Evolutionary conservation across 2,329 filamentous ascomycete species (phyloP).

Genomic region (Fusarium kyushuense): DNA sequence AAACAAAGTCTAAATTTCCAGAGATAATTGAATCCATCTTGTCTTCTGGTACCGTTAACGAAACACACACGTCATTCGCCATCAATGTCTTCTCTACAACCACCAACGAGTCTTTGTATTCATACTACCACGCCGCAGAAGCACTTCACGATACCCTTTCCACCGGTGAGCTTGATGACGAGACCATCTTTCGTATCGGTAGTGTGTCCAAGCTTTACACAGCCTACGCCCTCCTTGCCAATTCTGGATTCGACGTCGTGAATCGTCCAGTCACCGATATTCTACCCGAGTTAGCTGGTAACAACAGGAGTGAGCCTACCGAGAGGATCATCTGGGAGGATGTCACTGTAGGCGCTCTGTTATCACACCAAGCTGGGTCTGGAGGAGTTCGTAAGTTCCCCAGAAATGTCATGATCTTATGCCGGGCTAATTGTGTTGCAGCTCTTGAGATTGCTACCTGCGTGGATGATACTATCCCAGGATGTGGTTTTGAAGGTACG

Average conservation of each 20-base stretch:
- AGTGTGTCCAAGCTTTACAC: conserved; percentile 40
- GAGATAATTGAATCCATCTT: conserved; percentile 25
- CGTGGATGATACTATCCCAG: background rate
- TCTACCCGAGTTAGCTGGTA: conserved; percentile 35
- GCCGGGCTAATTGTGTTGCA: background rate
- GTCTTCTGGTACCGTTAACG: conserved; percentile 8
- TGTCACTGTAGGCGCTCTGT: conserved; percentile 36
- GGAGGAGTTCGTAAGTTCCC: conserved; percentile 16
- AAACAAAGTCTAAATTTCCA: conserved; percentile 32
- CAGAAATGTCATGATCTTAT: fast-evolving
- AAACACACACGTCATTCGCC: conserved; percentile 35
- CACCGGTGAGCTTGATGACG: conserved; percentile 26
- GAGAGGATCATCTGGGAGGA: conserved; percentile 35
- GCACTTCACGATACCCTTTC: conserved; percentile 33
- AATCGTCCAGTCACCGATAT: conserved; percentile 34
- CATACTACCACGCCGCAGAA: conserved; percentile 38
- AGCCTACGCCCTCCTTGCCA: conserved; percentile 28
- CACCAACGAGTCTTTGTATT: conserved; percentile 45
- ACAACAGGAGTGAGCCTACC: background rate
- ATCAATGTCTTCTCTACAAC: conserved; percentile 46
- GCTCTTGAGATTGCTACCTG: background rate
- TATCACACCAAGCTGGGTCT: conserved; percentile 37
- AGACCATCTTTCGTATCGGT: conserved; percentile 24
- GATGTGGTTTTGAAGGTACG: background rate
- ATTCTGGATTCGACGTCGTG: conserved; percentile 35